A percentile compares a stretch with the other conserved stretches of the same genome.
These are phyloP conservation scores for Camelina neglecta DNA, from an alignment of 345 rosid species.

Conservation along the genomic window DNA sequence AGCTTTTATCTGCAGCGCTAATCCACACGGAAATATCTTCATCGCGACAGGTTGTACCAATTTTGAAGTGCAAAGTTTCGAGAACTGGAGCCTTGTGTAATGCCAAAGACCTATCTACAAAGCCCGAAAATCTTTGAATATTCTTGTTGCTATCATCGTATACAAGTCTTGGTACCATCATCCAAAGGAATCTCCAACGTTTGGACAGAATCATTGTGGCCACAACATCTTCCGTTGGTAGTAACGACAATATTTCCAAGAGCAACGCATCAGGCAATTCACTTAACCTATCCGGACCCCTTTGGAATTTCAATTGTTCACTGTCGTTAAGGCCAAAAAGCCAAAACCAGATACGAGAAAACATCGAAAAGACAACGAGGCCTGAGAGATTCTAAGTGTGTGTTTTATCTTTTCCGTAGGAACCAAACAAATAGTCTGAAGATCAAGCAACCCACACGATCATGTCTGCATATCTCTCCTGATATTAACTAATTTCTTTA, in stretches of 20 bases:
- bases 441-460: background rate
- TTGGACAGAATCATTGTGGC: background rate
- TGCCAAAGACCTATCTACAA: background rate
- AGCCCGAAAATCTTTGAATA: background rate
- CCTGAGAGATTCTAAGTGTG: background rate
- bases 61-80: background rate
- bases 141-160: background rate
- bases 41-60: background rate
- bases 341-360: background rate
- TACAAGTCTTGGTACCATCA: background rate
- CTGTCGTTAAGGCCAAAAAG: background rate
- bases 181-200: background rate
- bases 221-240: background rate
- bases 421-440: no score
- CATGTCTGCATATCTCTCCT: no score
- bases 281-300: background rate
- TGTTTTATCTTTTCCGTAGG: background rate
- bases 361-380: background rate
- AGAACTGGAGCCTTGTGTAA: background rate
- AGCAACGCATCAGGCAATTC: background rate
- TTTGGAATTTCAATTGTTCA: background rate
- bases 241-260: background rate
- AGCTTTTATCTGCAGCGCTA: background rate
- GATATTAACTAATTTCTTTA: no score
- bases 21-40: background rate